Evolutionary conservation across 2,329 filamentous ascomycete species (phyloP).

Genomic region (Pyrenochaeta sp.): DNA sequence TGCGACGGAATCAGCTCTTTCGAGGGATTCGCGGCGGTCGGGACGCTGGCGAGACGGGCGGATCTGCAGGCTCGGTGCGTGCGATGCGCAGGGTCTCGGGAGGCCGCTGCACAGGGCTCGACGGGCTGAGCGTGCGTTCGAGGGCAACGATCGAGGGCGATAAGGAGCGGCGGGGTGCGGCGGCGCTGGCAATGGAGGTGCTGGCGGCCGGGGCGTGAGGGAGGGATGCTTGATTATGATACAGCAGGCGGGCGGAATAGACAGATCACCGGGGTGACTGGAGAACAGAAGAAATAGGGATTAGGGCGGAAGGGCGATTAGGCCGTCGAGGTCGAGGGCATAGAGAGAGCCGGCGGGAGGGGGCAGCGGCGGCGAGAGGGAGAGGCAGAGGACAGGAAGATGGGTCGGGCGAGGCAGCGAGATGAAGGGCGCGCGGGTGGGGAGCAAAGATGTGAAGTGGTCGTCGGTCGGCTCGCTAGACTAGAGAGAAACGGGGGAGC

Average conservation of each 20-base stretch:
- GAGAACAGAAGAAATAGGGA: conserved; percentile 49
- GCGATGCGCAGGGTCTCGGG: conserved; percentile 6
- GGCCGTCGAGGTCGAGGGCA: conserved; percentile 39
- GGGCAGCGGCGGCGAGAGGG: conserved; percentile 16
- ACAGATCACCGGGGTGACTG: conserved; percentile 45
- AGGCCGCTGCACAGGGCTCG: conserved; percentile 18
- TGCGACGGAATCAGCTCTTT: conserved; percentile 23
- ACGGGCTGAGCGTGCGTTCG: conserved; percentile 12
- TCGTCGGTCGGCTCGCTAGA: conserved; percentile 21
- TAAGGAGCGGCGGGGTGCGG: conserved; percentile 39
- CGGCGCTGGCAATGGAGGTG: conserved; percentile 20
- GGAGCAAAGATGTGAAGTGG: conserved; percentile 16
- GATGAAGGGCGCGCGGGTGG: conserved; percentile 15
- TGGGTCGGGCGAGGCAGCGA: too few relatives aligned
- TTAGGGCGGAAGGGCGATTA: conserved; percentile 42
- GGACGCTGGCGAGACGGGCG: conserved; percentile 7
- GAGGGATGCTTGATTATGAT: conserved; percentile 37
- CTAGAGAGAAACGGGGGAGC: conserved; percentile 23
- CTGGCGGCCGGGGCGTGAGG: conserved; percentile 11
- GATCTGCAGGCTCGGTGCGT: conserved; percentile 10
- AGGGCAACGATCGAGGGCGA: conserved; percentile 13
- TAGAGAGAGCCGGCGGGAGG: conserved; percentile 23
- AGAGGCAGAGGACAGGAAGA: conserved; percentile 18
- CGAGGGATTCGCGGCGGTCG: conserved; percentile 19
- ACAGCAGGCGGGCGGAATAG: conserved; percentile 45